Base-by-base conservation (phyloP, 2,329 filamentous ascomycete species). In the Colletotrichum sp. region DNA sequence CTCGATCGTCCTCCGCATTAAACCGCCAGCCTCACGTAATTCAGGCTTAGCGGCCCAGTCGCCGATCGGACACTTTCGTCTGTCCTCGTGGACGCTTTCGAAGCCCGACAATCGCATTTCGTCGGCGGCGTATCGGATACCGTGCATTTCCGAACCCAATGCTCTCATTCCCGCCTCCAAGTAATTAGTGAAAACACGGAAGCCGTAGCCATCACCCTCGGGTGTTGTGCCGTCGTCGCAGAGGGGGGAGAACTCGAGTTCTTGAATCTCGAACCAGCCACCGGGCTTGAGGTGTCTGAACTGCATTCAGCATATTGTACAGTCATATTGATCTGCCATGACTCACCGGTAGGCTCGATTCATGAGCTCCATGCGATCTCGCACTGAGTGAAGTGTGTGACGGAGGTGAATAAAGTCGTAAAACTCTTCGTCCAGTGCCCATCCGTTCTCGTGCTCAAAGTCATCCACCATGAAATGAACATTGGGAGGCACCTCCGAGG, bases 391-490 rank as follows among this genome's bases (percentile, higher is more conserved):
- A 6, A 89, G 78, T 2, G 85, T 84, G 77, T 89, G 85, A 8
- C 89, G 87, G 34, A 89, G 82, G 77, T 90, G 88, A 68, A 90
- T 87, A 74, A 83, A 88, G 78, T 90, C 89, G 70, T 89, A 89
- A 18, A 83, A 82, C 75, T 86, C 82, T 6, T 86, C 84, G 8
- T 84, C 81, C 71, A 89, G 86, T 5, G 85, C 84, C 89, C 88
- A 90, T 18, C 89, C 88, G 22, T 86, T 87, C 65, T 85, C 85
- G 60, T 87, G 85, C 75, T 90, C 89, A 68, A 90, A 87, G 78
- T 90, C 89, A 79, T 89, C 88, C 52, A 90, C 86, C 28, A 88
- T 84, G 77, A 90, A 90, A 28, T 85, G 84, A n/a, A 88, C 87
- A 71, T 90, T 90, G 68, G 87, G 84, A 3, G 88, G 88, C 0